Evolutionary conservation across 75 land plant genomes (phyloP), one percentile per base, ranked within the genome.

Genomic region (Sequoiadendron giganteum): DNA sequence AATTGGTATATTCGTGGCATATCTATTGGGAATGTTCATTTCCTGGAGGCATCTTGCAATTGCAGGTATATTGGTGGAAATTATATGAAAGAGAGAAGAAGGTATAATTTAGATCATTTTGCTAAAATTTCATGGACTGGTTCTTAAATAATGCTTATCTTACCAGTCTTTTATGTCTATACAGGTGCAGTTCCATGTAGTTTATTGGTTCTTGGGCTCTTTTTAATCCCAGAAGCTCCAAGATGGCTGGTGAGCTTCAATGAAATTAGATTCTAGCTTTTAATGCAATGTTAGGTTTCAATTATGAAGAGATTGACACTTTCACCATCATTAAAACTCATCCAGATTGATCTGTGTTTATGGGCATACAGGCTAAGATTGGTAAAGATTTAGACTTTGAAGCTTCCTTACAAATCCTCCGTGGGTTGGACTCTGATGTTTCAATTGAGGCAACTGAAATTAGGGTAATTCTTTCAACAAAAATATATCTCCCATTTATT

Each of bases 171-270:
- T 34, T 39, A 10, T 85, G 25, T 21, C 70, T 82, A 81, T 49
- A 30, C 86, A 90, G 90, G 90, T 19, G 78, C 36, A 13, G 45
- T 88, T 45, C 90, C 90, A 8, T 83, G 90, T n/a, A 47, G 30
- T 36, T 43, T 90, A 43, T 73, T 88, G 75, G 42, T 90, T 43
- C 40, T 88, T 15, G 90, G 90, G 28, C 90, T 90, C 34, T 84
- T 90, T 15, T 39, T 90, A 61, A 90, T 90, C 49, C 90, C 90
- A 77, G 90, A 90, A 85, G 84, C 90, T 90, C 90, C 90, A 81
- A 88, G 90, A 65, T 90, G 90, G 90, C 86, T 90, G 90, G 90
- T 90, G 11, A 43, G 90, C 89, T 11, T 47, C 14, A 61, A 47
- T 25, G 49, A 82, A 28, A 32, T 38, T 10, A 49, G 21, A 49